A percentile compares a stretch with the other conserved stretches of the same genome.
phyloP scores from a whole-genome alignment of 257 asterid species.

The Solanum medicagineum region DNA sequence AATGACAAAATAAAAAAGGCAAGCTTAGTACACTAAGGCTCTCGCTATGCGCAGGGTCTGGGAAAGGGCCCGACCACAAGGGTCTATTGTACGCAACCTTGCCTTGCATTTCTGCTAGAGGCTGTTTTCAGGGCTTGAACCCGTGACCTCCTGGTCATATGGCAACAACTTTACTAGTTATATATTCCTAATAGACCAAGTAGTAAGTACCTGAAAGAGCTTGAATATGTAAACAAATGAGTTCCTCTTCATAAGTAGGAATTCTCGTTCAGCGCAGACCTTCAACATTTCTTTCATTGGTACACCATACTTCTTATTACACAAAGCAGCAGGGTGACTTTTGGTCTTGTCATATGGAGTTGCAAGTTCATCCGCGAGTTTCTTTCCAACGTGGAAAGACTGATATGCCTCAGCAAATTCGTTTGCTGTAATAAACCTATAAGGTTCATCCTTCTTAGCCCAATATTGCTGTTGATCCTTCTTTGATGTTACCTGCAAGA shows the following conservation, averaged over 20 bases:
- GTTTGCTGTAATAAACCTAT: slow-evolving; percentile 12
- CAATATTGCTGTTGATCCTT: neutral
- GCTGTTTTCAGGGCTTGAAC: no score
- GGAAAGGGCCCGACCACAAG: no score
- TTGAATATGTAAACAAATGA: slow-evolving; percentile 44
- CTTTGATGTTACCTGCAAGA: slow-evolving; percentile 20
- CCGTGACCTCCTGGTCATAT: no score
- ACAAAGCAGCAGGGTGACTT: slow-evolving; percentile 53
- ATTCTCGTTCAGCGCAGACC: slow-evolving; percentile 43
- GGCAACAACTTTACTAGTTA: neutral
- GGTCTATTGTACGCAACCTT: no score
- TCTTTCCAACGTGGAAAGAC: slow-evolving; percentile 32
- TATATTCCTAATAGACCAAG: neutral
- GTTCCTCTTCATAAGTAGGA: slow-evolving; percentile 46
- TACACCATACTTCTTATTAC: slow-evolving; percentile 35
- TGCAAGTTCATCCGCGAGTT: slow-evolving; percentile 26
- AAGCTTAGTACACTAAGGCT: no score
- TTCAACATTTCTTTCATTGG: slow-evolving; percentile 35
- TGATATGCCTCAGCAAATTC: slow-evolving; percentile 18
- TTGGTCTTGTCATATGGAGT: slow-evolving; percentile 42
- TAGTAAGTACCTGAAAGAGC: slow-evolving; percentile 29
- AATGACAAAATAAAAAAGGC: neutral
- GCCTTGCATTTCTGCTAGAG: no score
- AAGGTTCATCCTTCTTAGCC: neutral
- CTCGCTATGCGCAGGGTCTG: no score